Evolutionary conservation across 2,329 filamentous ascomycete species (phyloP), one percentile per base, ranked within the genome.

Genomic region (Pseudocercospora fuligena): DNA sequence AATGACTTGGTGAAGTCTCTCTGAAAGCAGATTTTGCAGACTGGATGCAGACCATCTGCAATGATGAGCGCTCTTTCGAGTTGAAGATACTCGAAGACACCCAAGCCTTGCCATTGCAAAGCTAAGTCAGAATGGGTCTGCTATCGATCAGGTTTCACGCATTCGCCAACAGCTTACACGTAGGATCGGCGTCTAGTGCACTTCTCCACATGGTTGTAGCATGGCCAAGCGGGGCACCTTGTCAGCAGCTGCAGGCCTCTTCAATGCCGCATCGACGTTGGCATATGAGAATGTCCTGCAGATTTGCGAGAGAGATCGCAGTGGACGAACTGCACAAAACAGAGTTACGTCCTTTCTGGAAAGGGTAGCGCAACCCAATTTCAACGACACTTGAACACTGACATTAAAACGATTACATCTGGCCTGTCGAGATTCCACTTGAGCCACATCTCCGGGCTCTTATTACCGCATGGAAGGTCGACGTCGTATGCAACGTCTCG

Each of bases 401-500:
- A 43, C 4, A 5, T 43, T 3, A 5, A 36, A 36, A 16, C 12
- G 16, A 43, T 19, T 43, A 1, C 5, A 8, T 43, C 16, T 8
- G 40, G 40, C 5, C 40, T 8, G 2, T 43, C 16, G 19, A 51
- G 19, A 25, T 14, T 3, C 47, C 47, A 25, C 21, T 25, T 27
- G 25, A 27, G 21, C 21, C 14, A 23, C 47, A 23, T 21, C 25
- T 25, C n/a, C 19, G 12, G 14, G 47, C 47, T 12, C 47, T 16
- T 25, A 25, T 56, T 33, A 12, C 21, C 25, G 4, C 12, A 16
- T n/a, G 25, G 25, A 19, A 27, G 6, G 29, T 14, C 57, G 57
- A 60, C 57, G 57, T 60, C 33, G 57, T 40, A 25, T 59, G 56
- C 56, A 59, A 40, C 56, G 6, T 59, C 56, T 59, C 56, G 49